Base-by-base conservation (phyloP, 768 basidiomycete genomes). In the Boletus tomentosulus region DNA sequence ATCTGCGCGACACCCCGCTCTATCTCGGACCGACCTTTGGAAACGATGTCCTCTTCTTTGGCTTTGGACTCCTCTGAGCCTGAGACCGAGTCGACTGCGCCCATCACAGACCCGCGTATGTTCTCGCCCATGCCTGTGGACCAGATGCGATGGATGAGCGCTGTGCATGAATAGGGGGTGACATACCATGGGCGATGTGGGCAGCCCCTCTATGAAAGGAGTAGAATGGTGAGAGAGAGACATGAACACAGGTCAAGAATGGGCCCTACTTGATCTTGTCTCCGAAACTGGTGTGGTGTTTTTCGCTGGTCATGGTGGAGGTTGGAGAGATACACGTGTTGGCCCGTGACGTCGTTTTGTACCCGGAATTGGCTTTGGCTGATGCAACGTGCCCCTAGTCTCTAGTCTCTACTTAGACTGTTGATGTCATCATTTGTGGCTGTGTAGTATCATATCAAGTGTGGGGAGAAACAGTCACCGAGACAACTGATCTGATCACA, bases 91-190 rank as follows among this genome's bases (percentile, higher is more conserved):
- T 80, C 78, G 10, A 78, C 55, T 3, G 72, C 71, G 11, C 73
- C 72, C 44, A 79, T 59, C 9, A 71, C 54, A 0, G 76, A 71
- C 7, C 80, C 80, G 25, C 78, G 73, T 6, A 80, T 52, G 41
- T 66, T 73, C 35, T 81, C 79, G 7, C 77, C 76, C 1, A 74
- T 28, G 3, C 79, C 79, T 76, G 54, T 50, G 12, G 24, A 35
- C 4, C 0, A 9, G 19, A 13, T 38, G 42, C 16, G 50, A 28
- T 43, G n/a, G 1, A 38, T 60, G 16, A 65, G 53, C 30, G 47
- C 28, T 31, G 10, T 28, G 33, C 9, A 45, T 11, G 9, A n/a
- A 48, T 15, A 37, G 44, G 39, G 53, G 25, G 35, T 25, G 0
- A 48, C 62, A 10, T 54, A 61, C 77, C 75, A 28, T 78, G 76